These are phyloP conservation scores for Penicillium argentinense DNA, from an alignment of 495 filamentous ascomycete species.

Conservation along the genomic window DNA sequence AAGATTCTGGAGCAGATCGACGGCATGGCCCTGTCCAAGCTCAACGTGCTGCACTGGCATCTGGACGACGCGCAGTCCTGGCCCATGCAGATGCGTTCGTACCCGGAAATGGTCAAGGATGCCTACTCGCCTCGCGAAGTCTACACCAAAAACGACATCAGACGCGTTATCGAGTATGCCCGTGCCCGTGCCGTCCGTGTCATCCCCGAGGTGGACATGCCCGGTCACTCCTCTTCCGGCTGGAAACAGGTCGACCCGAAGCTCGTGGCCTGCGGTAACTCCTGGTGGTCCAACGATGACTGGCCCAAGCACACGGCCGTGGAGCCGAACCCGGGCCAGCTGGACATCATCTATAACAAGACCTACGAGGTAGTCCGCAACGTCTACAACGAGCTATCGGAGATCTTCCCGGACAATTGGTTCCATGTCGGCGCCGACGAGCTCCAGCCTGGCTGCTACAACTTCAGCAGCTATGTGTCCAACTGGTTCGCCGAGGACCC, in stretches of 20 bases:
- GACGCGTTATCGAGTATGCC: constrained; percentile 45
- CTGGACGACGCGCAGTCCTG: constrained; percentile 52
- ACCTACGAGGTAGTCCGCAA: constrained; percentile 53
- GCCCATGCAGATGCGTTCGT: constrained; percentile 48
- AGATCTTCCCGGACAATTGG: constrained; percentile 51
- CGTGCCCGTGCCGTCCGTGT: constrained; percentile 48
- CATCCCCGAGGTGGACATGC: constrained; percentile 54
- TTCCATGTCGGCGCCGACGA: constrained; percentile 59
- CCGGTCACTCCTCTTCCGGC: constrained; percentile 49
- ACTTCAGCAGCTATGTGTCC: constrained; percentile 47
- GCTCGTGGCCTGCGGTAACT: constrained; percentile 51
- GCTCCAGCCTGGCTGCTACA: constrained; percentile 53
- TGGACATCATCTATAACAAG: constrained; percentile 55
- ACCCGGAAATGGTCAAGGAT: constrained; percentile 55
- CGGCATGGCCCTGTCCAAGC: constrained; percentile 52
- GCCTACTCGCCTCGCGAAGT: constrained; percentile 51
- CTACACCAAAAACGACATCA: constrained; percentile 39
- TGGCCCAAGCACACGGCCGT: constrained; percentile 53
- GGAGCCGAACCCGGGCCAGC: constrained; percentile 56
- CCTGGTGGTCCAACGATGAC: constrained; percentile 58
- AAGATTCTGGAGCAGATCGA: constrained; percentile 55
- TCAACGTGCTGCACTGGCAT: constrained; percentile 56
- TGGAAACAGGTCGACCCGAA: constrained; percentile 55
- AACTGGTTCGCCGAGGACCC: constrained; percentile 50
- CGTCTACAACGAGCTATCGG: constrained; percentile 54